phyloP scores from a whole-genome alignment of 345 rosid species.

The Erodium maritimum region DNA sequence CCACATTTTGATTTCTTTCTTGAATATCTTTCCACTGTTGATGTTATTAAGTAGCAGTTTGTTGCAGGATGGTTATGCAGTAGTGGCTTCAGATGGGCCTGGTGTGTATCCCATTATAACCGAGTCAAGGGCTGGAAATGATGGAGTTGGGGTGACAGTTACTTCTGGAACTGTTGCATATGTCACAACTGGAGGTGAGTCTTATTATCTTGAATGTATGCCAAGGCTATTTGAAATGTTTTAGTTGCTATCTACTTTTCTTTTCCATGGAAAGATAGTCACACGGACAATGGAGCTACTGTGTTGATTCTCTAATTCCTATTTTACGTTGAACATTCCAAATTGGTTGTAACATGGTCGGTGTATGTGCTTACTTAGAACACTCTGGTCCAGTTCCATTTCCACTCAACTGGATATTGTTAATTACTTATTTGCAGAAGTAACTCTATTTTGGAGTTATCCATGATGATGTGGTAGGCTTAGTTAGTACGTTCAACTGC shows the following conservation, averaged over 20 bases:
- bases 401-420: background rate
- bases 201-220: background rate
- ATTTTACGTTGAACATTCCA: too few relatives aligned
- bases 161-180: conserved; percentile 92
- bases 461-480: background rate
- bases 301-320: too few relatives aligned
- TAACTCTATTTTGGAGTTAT: background rate
- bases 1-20: background rate
- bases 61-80: conserved; percentile 91
- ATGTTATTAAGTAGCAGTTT: background rate
- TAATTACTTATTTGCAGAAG: background rate
- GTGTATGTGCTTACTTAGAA: too few relatives aligned
- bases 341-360: too few relatives aligned
- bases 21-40: background rate
- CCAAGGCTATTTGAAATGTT: background rate
- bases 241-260: background rate
- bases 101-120: conserved; percentile 78
- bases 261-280: conserved; percentile 2
- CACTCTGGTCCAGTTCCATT: background rate
- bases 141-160: conserved; percentile 65
- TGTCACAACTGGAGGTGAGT: conserved; percentile 92
- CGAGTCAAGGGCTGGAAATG: conserved; percentile 96
- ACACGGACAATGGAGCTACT: too few relatives aligned
- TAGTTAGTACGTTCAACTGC: background rate
- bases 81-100: conserved; percentile 86